Percentiles rank a stretch among this genome's conserved stretches.
Evolutionary conservation across 148 eudicot species (phyloP).

Genomic region (Heliosperma pusillum): DNA sequence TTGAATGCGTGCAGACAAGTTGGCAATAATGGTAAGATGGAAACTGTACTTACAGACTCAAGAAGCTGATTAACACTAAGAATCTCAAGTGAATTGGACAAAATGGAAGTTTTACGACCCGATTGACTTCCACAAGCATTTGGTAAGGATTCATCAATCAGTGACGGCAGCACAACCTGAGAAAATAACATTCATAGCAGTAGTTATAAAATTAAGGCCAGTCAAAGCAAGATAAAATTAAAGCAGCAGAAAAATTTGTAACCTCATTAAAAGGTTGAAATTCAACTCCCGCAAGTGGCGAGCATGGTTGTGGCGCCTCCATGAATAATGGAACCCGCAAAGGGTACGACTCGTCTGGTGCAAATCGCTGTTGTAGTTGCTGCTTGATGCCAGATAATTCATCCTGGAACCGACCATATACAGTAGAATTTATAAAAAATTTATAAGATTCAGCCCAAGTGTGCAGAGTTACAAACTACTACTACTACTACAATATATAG

Average conservation of each 20-base stretch:
- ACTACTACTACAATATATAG: too few species aligned
- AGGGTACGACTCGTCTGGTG: conserved; percentile 75
- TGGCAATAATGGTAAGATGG: background rate
- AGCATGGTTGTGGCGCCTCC: conserved; percentile 74
- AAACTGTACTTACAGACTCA: conserved; percentile 64
- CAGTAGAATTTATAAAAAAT: background rate
- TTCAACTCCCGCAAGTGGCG: conserved; percentile 56
- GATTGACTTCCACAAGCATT: conserved; percentile 66
- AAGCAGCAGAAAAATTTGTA: background rate
- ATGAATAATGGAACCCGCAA: conserved; percentile 54
- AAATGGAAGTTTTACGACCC: conserved; percentile 59
- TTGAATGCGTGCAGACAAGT: background rate
- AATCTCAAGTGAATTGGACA: conserved; percentile 58
- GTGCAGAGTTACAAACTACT: too few species aligned
- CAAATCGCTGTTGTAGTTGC: conserved; percentile 62
- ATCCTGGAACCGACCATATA: conserved; percentile 37
- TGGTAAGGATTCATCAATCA: conserved; percentile 48
- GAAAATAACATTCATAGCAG: conserved; percentile 11
- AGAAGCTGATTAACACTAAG: conserved; percentile 81
- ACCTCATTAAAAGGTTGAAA: conserved; percentile 64
- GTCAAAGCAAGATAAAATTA: background rate
- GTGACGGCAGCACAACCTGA: conserved; percentile 39
- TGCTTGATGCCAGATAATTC: conserved; percentile 52
- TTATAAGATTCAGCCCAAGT: too few species aligned
- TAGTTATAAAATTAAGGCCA: background rate